These are phyloP conservation scores for Cladosporium halotolerans DNA, from an alignment of 2,329 filamentous ascomycete species.

Conservation along the genomic window DNA sequence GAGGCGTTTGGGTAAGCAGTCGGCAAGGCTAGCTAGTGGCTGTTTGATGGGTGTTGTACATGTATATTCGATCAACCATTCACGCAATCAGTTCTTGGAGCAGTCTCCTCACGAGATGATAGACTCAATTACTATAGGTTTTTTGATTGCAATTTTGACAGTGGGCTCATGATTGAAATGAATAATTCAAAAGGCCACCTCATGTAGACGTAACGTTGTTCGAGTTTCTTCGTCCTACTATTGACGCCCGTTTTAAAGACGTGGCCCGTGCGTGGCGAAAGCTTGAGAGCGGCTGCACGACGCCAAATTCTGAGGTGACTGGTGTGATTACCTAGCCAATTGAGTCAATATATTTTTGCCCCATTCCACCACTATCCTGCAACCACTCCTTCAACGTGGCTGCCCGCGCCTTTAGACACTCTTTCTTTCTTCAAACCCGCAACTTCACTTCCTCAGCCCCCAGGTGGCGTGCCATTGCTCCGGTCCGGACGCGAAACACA, in stretches of 20 bases:
- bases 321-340: not conserved
- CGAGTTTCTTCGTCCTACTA: no score
- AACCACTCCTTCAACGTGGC: conserved; percentile 11
- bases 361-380: not conserved
- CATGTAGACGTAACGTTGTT: no score
- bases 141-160: no score
- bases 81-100: not conserved
- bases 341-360: conserved; percentile 4
- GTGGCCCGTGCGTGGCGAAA: not conserved
- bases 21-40: not conserved
- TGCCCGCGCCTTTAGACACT: conserved; percentile 4
- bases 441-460: conserved; percentile 14
- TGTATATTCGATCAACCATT: not conserved
- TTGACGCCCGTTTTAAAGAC: no score
- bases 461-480: conserved; percentile 20
- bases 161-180: no score
- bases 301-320: conserved; percentile 5
- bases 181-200: no score
- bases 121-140: no score
- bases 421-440: conserved; percentile 7
- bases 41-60: not conserved
- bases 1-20: not conserved
- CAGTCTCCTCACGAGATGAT: no score
- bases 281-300: not conserved
- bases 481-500: conserved; percentile 28